Conservation (phyloP, 306 rosid genomes). For the Dryas alaskensis region DNA sequence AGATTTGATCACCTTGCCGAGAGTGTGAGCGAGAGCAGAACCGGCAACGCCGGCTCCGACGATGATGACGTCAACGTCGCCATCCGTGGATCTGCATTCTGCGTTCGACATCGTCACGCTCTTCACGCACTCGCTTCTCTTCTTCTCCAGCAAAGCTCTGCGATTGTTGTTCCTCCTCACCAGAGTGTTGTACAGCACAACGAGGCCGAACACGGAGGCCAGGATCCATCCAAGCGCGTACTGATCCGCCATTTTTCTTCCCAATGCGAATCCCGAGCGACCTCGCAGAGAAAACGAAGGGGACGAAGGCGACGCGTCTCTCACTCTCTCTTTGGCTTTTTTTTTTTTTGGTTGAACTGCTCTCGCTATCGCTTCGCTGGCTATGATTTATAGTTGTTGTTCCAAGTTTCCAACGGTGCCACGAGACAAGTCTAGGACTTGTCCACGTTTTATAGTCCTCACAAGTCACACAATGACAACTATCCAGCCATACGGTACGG, state of each 20-base stretch:
- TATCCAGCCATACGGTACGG: no score
- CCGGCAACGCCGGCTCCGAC: conserved; percentile 99
- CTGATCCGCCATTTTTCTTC: conserved; percentile 47
- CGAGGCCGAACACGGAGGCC: conserved; percentile 31
- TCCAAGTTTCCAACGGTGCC: no score
- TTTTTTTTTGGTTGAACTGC: not conserved
- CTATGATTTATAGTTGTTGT: not conserved
- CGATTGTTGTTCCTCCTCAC: conserved; percentile 17
- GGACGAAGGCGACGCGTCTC: conserved; percentile 14
- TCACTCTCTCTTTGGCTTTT: not conserved
- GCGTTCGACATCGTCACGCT: conserved; percentile 41
- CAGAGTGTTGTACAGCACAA: conserved; percentile 36
- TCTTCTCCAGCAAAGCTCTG: conserved; percentile 24
- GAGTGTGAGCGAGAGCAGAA: conserved; percentile 89
- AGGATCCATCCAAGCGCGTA: conserved; percentile 50
- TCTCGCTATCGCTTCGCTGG: conserved; percentile 21
- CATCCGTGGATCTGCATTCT: conserved; percentile 55
- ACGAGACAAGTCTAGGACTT: no score
- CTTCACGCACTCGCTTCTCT: conserved; percentile 27
- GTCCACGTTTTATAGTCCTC: no score
- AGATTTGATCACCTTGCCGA: conserved; percentile 57
- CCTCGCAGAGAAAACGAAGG: conserved; percentile 20
- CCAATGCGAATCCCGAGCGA: conserved; percentile 27
- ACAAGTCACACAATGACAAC: no score
- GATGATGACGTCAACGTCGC: conserved; percentile 61